A percentile compares a stretch with the other conserved stretches of the same genome.
phyloP scores from a whole-genome alignment of 768 basidiomycete genomes.

The Trametes maxima region DNA sequence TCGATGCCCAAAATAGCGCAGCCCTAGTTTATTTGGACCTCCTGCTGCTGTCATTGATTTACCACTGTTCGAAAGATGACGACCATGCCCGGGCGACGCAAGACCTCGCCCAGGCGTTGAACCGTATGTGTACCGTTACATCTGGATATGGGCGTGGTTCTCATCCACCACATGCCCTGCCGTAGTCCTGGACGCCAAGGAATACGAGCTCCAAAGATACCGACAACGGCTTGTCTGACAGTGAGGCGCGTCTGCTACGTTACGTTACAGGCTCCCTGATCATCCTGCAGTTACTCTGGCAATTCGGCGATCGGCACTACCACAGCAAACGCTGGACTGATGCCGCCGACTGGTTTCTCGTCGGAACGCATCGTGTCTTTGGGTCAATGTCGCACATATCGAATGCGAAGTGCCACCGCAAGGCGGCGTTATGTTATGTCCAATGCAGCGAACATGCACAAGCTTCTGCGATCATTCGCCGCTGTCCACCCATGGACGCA shows the following conservation, averaged over 20 bases:
- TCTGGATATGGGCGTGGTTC: neutral
- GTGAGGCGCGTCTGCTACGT: constrained; percentile 39
- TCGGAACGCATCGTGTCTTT: constrained; percentile 71
- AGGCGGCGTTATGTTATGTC: constrained; percentile 83
- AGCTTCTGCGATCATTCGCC: constrained; percentile 70
- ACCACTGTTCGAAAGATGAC: constrained; percentile 77
- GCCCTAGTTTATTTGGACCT: constrained; percentile 63
- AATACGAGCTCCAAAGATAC: constrained; percentile 61
- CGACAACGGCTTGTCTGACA: constrained; percentile 72
- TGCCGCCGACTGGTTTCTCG: constrained; percentile 83
- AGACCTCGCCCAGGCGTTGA: constrained; percentile 58
- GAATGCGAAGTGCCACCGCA: constrained; percentile 74
- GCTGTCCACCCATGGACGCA: constrained; percentile 74
- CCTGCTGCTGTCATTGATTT: constrained; percentile 72
- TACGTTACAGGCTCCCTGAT: constrained; percentile 13
- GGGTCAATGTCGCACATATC: constrained; percentile 51
- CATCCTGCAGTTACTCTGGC: constrained; percentile 70
- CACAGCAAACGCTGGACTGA: constrained; percentile 69
- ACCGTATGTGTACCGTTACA: constrained; percentile 47
- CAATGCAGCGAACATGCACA: constrained; percentile 68
- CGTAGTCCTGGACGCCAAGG: constrained; percentile 28
- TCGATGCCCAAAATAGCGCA: constrained; percentile 45
- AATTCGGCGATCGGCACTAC: constrained; percentile 81
- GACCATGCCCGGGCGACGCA: constrained; percentile 67
- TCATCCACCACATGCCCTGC: neutral